Evolutionary conservation across 176 grass and related monocot species (phyloP).

Genomic region (Hordeum marinum): DNA sequence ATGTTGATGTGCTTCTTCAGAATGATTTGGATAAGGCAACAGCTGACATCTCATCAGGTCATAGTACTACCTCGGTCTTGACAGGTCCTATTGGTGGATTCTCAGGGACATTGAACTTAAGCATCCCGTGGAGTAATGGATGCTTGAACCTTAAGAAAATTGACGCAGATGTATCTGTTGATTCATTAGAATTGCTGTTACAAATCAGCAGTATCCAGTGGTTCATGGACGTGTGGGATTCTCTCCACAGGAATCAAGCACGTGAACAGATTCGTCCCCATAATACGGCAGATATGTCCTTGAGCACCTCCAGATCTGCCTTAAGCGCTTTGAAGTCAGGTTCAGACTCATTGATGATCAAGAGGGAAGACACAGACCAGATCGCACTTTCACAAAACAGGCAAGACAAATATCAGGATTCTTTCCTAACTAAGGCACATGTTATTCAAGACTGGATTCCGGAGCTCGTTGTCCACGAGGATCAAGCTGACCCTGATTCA

Average conservation of each 20-base stretch:
- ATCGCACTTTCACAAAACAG: constrained; percentile 32
- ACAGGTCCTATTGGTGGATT: constrained; percentile 83
- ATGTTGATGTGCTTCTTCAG: constrained; percentile 43
- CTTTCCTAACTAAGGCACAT: constrained; percentile 61
- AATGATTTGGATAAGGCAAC: constrained; percentile 40
- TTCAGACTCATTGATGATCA: constrained; percentile 28
- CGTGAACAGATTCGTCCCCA: constrained; percentile 23
- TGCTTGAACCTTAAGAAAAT: constrained; percentile 73
- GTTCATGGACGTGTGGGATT: constrained; percentile 55
- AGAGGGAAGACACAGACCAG: constrained; percentile 20
- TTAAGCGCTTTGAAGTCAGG: constrained; percentile 32
- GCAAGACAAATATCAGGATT: constrained; percentile 60
- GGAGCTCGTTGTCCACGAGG: constrained; percentile 45
- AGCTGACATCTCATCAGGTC: constrained; percentile 28
- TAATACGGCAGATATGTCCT: constrained; percentile 43
- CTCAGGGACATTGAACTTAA: constrained; percentile 81
- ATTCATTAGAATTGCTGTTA: constrained; percentile 72
- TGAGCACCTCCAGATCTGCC: constrained; percentile 24
- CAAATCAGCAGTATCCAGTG: constrained; percentile 73
- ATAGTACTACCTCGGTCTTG: constrained; percentile 63
- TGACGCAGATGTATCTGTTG: constrained; percentile 72
- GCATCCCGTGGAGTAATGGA: constrained; percentile 93
- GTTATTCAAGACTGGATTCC: constrained; percentile 89
- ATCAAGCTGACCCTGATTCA: constrained; percentile 55
- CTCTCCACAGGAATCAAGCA: constrained; percentile 41